These are phyloP conservation scores for Pleurotus tuber-regium DNA, from an alignment of 768 basidiomycete genomes.

Conservation along the genomic window DNA sequence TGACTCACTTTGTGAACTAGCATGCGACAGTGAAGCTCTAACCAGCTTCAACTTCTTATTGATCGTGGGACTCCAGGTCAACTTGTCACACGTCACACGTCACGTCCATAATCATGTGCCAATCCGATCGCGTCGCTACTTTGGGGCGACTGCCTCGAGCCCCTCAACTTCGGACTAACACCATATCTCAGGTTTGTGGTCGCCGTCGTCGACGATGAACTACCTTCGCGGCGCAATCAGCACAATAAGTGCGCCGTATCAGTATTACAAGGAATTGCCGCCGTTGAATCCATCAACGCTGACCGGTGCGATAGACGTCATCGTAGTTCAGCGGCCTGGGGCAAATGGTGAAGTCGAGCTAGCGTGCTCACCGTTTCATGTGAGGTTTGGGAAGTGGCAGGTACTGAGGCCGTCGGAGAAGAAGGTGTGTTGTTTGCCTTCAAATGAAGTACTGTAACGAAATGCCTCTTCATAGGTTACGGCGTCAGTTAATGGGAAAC, in stretches of 20 bases:
- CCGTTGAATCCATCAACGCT: constrained; percentile 94
- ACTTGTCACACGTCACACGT: too few relatives aligned
- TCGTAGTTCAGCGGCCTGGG: constrained; percentile 82
- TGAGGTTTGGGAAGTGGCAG: constrained; percentile 96
- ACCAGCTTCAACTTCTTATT: too few relatives aligned
- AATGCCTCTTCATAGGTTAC: constrained; percentile 60
- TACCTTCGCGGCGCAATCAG: constrained; percentile 84
- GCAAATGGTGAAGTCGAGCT: constrained; percentile 64
- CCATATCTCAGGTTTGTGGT: constrained; percentile 18
- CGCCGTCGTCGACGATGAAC: constrained; percentile 55
- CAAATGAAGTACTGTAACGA: background rate
- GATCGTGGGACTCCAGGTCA: constrained; percentile 7
- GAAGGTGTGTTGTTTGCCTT: constrained; percentile 48
- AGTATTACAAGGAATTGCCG: constrained; percentile 84
- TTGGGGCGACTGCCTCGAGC: too few relatives aligned
- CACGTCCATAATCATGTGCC: background rate
- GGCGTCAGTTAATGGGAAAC: constrained; percentile 80
- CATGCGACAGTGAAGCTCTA: too few relatives aligned
- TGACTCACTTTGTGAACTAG: too few relatives aligned
- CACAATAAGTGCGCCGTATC: constrained; percentile 83
- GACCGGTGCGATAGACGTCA: constrained; percentile 98
- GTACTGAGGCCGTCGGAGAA: constrained; percentile 93
- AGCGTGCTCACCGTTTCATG: constrained; percentile 94
- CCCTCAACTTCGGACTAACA: too few relatives aligned
- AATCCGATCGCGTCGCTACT: constrained; percentile 18